Evolutionary conservation across 2,329 filamentous ascomycete species (phyloP), one percentile per base, ranked within the genome.

Genomic region (Leptographium procerum): DNA sequence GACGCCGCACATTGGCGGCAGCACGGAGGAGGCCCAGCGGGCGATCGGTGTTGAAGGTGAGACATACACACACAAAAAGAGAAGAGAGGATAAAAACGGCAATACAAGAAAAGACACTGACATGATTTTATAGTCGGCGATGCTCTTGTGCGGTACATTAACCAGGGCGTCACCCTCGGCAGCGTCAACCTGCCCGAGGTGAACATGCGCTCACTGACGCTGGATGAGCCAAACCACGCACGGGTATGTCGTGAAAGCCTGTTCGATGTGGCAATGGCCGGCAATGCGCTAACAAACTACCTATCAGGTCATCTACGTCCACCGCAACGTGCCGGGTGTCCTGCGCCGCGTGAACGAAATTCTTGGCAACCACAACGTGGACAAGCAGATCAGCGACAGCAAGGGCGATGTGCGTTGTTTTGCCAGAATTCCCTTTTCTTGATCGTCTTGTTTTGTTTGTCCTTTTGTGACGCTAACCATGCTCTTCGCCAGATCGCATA

Each of bases 151-250:
- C 85, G 89, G 67, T 99, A 97, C 72, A 94, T 97, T 70, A 99
- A 97, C 75, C 90, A 94, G 72, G 94, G 94, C 61, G 84, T 87
- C 59, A 99, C 94, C 3, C 73, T 95, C 29, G 91, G 91, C 64
- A 90, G 91, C 61, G 94, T 97, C 70, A 99, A 99, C 75, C 79
- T 99, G 77, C 94, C 94, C n/a, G 94, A 97, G 73, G 88, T 96
- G 65, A 86, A 85, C 65, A 80, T 99, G 66, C 87, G 94, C 65
- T 91, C 87, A n/a, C 76, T 96, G 66, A 96, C 91, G 2, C 81
- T 90, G 63, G 91, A 96, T 60, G 91, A 97, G 74, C 83, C 87
- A 28, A 85, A 96, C 70, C 88, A 94, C 70, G 91, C 91, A 58
- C 87, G 94, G 69, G 52, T 60, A 53, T 11, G 56, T 56, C n/a